Percentiles rank a stretch among this genome's conserved stretches.
Conservation (phyloP, 306 rosid genomes). For the Prosopis cineraria region DNA sequence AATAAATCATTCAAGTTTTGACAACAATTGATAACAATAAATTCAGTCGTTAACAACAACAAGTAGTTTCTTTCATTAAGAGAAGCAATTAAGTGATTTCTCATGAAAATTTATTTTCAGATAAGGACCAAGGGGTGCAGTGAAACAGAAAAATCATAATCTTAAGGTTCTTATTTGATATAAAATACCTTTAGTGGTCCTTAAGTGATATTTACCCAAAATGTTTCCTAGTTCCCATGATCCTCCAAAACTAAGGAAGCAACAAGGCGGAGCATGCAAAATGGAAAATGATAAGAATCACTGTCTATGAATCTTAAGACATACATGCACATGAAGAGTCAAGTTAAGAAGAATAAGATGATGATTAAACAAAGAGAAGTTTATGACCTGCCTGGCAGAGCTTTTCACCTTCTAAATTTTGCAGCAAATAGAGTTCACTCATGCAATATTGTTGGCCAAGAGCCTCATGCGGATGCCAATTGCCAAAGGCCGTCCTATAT, state of each 20-base stretch:
- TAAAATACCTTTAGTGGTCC: too few relatives aligned
- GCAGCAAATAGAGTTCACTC: conserved; percentile 12
- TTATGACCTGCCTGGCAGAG: conserved; percentile 13
- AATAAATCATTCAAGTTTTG: too few relatives aligned
- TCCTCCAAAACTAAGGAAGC: neutral
- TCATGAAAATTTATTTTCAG: too few relatives aligned
- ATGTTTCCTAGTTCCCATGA: too few relatives aligned
- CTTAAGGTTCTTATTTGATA: too few relatives aligned
- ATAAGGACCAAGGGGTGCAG: too few relatives aligned
- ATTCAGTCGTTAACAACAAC: too few relatives aligned
- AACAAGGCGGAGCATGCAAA: neutral
- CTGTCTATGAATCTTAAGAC: conserved; percentile 4
- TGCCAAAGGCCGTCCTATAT: neutral
- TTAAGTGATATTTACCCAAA: too few relatives aligned
- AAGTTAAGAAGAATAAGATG: neutral
- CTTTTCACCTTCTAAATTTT: neutral
- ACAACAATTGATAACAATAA: too few relatives aligned
- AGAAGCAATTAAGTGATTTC: too few relatives aligned
- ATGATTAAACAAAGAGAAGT: neutral
- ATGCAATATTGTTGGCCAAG: conserved; percentile 15
- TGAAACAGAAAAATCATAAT: too few relatives aligned
- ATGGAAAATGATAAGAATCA: neutral
- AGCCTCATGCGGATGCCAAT: conserved; percentile 31
- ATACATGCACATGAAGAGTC: conserved; percentile 14
- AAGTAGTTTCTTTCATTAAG: too few relatives aligned